Evolutionary conservation across 2,329 filamentous ascomycete genomes (phyloP).

Genomic region (Colletotrichum chrysophilum): DNA sequence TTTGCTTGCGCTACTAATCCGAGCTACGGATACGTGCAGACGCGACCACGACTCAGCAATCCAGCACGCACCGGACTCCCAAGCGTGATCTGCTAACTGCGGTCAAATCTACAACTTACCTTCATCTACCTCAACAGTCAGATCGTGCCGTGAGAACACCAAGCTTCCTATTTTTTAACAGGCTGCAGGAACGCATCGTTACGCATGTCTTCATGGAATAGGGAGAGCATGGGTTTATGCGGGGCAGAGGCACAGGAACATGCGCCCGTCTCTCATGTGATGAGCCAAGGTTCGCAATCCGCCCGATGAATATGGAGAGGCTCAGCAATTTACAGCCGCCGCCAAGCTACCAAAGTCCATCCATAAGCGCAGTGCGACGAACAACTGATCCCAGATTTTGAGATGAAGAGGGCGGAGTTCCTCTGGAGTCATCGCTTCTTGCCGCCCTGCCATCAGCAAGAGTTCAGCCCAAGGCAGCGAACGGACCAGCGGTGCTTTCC

Average conservation of each 20-base stretch:
- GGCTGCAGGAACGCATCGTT: neutral
- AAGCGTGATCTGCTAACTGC: neutral
- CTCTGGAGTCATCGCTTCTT: neutral
- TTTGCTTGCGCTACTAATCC: neutral
- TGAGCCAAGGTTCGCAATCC: neutral
- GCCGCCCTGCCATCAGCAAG: neutral
- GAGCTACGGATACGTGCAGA: neutral
- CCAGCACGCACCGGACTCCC: neutral
- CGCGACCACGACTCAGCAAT: neutral
- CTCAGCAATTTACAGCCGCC: neutral
- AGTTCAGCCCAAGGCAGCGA: neutral
- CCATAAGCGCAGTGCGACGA: neutral
- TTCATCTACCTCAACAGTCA: neutral
- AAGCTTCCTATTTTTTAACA: neutral
- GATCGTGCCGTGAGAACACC: neutral
- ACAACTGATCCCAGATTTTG: neutral
- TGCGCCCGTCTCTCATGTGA: neutral
- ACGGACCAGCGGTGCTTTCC: neutral
- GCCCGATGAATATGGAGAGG: neutral
- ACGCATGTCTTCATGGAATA: neutral
- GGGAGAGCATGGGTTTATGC: neutral
- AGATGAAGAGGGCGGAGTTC: neutral
- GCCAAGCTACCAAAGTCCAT: neutral
- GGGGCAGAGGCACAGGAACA: neutral
- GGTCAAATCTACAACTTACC: neutral